Conservation (phyloP, 768 basidiomycete genomes). For the Pulveroboletus sp. region DNA sequence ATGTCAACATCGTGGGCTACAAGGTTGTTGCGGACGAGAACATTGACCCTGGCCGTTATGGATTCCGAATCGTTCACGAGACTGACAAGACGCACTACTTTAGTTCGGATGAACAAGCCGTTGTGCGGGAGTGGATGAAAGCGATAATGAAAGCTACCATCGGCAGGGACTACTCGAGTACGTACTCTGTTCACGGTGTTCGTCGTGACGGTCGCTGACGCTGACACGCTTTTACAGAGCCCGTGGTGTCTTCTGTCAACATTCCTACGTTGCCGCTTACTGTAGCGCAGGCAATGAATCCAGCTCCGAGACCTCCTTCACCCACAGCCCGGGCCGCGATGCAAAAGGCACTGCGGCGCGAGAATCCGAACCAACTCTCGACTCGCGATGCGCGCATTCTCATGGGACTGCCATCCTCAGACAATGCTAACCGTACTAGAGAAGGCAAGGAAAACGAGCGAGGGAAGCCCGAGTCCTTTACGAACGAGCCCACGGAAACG, state of each 20-base stretch:
- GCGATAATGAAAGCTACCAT: conserved; percentile 99
- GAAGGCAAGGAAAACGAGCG: conserved; percentile 39
- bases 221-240: conserved; percentile 46
- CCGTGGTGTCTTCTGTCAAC: conserved; percentile 94
- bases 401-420: conserved; percentile 50
- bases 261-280: conserved; percentile 93
- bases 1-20: conserved; percentile 87
- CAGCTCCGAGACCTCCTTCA: conserved; percentile 90
- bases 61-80: conserved; percentile 91
- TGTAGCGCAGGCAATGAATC: conserved; percentile 95
- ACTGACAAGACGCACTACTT: conserved; percentile 85
- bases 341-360: conserved; percentile 79
- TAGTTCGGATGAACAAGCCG: conserved; percentile 80
- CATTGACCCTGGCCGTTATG: conserved; percentile 87
- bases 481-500: conserved; percentile 30
- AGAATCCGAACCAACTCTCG: conserved; percentile 79
- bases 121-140: conserved; percentile 99
- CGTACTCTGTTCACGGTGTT: conserved; percentile 24
- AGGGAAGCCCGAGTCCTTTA: conserved; percentile 51
- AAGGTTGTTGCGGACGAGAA: conserved; percentile 92
- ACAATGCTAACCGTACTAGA: conserved; percentile 18
- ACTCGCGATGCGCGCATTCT: conserved; percentile 74
- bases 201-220: not conserved
- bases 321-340: conserved; percentile 83
- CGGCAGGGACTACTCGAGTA: conserved; percentile 86